Conservation (phyloP, 2,329 filamentous ascomycete genomes). For the Rutstroemia sp. region DNA sequence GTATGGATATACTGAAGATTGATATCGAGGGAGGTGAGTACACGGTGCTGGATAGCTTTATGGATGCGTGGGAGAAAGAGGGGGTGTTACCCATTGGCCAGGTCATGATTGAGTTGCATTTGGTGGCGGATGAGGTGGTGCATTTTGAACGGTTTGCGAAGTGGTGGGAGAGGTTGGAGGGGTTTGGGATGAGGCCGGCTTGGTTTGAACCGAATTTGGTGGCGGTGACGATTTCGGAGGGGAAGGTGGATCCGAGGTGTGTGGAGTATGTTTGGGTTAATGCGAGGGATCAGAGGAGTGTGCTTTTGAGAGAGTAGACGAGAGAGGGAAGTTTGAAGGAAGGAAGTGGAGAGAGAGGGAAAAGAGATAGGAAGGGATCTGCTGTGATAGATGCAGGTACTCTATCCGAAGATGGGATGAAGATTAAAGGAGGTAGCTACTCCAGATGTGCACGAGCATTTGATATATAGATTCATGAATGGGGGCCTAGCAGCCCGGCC, state of each 20-base stretch:
- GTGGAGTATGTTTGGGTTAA: slow-evolving; percentile 28
- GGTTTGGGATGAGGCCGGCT: slow-evolving; percentile 24
- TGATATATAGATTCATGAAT: too few species aligned
- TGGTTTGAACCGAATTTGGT: slow-evolving; percentile 28
- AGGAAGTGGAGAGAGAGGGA: neutral
- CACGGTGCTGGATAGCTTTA: slow-evolving; percentile 25
- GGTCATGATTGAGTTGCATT: slow-evolving; percentile 26
- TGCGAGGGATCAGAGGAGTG: slow-evolving; percentile 20
- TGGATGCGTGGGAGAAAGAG: slow-evolving; percentile 17
- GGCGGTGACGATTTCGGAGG: slow-evolving; percentile 18
- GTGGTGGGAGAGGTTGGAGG: slow-evolving; percentile 29
- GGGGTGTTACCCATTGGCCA: slow-evolving; percentile 21
- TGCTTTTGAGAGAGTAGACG: slow-evolving; percentile 16
- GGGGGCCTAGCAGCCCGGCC: too few species aligned
- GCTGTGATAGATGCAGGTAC: too few species aligned
- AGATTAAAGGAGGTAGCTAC: too few species aligned
- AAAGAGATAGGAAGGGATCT: too few species aligned
- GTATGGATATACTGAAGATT: slow-evolving; percentile 36
- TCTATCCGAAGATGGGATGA: too few species aligned
- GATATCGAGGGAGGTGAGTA: slow-evolving; percentile 35
- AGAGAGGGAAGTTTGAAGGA: neutral
- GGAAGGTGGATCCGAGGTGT: slow-evolving; percentile 23
- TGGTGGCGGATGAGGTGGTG: slow-evolving; percentile 17
- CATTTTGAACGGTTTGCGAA: slow-evolving; percentile 21
- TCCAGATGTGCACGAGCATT: too few species aligned